Evolutionary conservation across 148 eudicot genomes (phyloP).

Genomic region (Oxyria digyna): DNA sequence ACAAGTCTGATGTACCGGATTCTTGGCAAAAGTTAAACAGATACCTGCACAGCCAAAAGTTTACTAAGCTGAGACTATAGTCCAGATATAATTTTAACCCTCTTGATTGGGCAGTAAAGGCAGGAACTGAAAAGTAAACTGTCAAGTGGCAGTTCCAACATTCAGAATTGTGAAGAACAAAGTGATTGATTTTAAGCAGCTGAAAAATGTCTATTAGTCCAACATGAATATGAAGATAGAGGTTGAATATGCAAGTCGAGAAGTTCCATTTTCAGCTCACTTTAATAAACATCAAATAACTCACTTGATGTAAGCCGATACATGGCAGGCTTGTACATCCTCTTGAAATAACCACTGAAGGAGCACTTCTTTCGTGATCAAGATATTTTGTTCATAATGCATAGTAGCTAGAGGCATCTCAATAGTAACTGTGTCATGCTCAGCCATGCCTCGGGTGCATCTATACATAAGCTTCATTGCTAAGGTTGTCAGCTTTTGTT

Average conservation of each 20-base stretch:
- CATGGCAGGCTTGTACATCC: background rate
- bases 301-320: constrained; percentile 6
- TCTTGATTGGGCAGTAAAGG: background rate
- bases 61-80: background rate
- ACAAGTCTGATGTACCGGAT: background rate
- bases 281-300: background rate
- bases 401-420: background rate
- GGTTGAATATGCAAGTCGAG: background rate
- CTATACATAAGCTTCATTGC: constrained; percentile 4
- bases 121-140: background rate
- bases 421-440: background rate
- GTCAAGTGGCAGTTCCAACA: background rate
- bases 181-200: background rate
- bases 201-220: background rate
- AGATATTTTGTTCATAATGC: background rate
- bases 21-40: background rate
- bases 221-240: background rate
- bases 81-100: background rate
- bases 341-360: background rate
- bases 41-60: background rate
- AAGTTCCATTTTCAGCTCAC: background rate
- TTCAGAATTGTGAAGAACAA: background rate
- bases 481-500: background rate
- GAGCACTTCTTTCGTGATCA: constrained; percentile 1
- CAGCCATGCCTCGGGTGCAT: background rate